Conservation (phyloP, 345 rosid species). For the Geranium brycei region DNA sequence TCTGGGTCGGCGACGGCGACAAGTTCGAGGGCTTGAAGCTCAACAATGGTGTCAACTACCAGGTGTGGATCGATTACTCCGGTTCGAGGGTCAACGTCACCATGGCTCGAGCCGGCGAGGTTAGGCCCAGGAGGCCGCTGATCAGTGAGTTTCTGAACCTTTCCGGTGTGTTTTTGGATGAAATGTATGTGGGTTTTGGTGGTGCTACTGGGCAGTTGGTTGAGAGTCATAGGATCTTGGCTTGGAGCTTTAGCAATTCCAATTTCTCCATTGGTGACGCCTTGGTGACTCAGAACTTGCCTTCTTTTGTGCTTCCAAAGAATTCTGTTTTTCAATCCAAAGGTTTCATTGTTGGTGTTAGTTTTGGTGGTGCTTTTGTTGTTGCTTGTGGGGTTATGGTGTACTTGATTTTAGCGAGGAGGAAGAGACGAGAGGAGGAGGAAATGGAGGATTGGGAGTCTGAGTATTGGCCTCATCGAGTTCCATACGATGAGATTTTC, state of each 20-base stretch:
- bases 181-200: constrained; percentile 68
- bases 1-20: constrained; percentile 24
- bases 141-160: constrained; percentile 35
- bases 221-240: constrained; percentile 51
- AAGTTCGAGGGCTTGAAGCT: constrained; percentile 39
- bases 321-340: constrained; percentile 26
- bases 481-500: constrained; percentile 44
- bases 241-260: constrained; percentile 66
- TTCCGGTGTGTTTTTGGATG: constrained; percentile 43
- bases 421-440: constrained; percentile 34
- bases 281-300: constrained; percentile 49
- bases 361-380: constrained; percentile 23
- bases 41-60: constrained; percentile 60
- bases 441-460: constrained; percentile 77
- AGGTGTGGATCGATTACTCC: constrained; percentile 65
- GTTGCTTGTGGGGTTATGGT: constrained; percentile 19
- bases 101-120: constrained; percentile 21
- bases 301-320: constrained; percentile 47
- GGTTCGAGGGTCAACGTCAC: constrained; percentile 33
- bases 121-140: constrained; percentile 30
- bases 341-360: constrained; percentile 39
- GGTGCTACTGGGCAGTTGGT: constrained; percentile 54
- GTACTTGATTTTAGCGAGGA: constrained; percentile 30
- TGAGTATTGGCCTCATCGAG: constrained; percentile 82
- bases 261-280: constrained; percentile 40